These are phyloP conservation scores for Erythrophleum ivorense DNA, from an alignment of 331 rosid genomes.

Conservation along the genomic window DNA sequence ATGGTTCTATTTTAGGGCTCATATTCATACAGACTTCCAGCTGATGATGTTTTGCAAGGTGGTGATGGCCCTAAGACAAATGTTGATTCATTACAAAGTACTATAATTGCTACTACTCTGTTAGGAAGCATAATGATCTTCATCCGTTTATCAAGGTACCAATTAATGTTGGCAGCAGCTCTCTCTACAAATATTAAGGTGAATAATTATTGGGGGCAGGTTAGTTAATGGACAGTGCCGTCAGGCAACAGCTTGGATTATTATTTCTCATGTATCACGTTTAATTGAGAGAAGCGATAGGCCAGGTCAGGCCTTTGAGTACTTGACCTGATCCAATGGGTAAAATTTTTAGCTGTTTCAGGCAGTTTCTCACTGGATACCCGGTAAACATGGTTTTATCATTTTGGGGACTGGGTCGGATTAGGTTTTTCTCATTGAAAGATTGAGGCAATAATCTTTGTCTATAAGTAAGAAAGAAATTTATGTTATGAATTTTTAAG, in stretches of 20 bases:
- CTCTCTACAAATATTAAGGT: slow-evolving; percentile 17
- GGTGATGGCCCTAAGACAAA: slow-evolving; percentile 59
- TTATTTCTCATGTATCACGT: slow-evolving; percentile 9
- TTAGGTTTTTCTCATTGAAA: neutral
- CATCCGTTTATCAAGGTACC: slow-evolving; percentile 80
- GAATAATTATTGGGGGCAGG: slow-evolving; percentile 34
- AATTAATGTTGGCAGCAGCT: slow-evolving; percentile 29
- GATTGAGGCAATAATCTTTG: neutral
- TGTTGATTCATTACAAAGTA: slow-evolving; percentile 62
- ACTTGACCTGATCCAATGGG: neutral
- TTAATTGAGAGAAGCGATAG: slow-evolving; percentile 17
- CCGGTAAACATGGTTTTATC: slow-evolving; percentile 4
- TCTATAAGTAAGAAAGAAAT: neutral
- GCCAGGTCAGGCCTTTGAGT: slow-evolving; percentile 24
- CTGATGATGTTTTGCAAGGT: slow-evolving; percentile 75
- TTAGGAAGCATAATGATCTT: slow-evolving; percentile 90
- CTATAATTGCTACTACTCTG: slow-evolving; percentile 80
- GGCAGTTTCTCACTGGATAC: neutral
- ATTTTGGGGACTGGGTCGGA: neutral
- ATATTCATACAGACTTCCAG: slow-evolving; percentile 83
- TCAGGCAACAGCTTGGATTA: slow-evolving; percentile 26
- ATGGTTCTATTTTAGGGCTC: slow-evolving; percentile 64
- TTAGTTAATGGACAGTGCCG: neutral
- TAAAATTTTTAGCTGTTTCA: neutral
- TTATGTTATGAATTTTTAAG: neutral